Conservation (phyloP, 1,284 basidiomycete genomes). For the Ustilago loliicola region DNA sequence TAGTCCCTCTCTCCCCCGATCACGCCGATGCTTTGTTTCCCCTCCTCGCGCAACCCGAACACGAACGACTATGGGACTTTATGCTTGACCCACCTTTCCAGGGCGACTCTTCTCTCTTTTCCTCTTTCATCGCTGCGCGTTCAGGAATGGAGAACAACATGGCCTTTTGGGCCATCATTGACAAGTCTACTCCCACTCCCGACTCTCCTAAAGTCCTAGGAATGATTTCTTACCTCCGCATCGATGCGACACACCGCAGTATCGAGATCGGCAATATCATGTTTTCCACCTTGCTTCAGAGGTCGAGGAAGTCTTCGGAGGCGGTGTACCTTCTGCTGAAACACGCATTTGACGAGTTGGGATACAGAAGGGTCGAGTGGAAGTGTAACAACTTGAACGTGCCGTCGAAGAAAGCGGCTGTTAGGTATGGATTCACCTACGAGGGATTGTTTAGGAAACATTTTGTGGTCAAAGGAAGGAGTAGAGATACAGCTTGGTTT, state of each 20-base stretch:
- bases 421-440: conserved; percentile 52
- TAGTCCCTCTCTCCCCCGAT: conserved; percentile 18
- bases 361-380: conserved; percentile 59
- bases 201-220: conserved; percentile 21
- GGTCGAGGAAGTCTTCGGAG: conserved; percentile 52
- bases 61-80: conserved; percentile 45
- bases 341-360: conserved; percentile 44
- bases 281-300: conserved; percentile 45
- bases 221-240: conserved; percentile 37
- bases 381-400: conserved; percentile 58
- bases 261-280: conserved; percentile 60
- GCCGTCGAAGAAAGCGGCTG: conserved; percentile 52
- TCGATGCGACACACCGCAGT: conserved; percentile 33
- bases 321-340: conserved; percentile 42
- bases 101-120: conserved; percentile 24
- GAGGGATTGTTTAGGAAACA: conserved; percentile 58
- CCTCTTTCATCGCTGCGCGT: conserved; percentile 13
- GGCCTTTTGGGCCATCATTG: conserved; percentile 44
- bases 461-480: conserved; percentile 50
- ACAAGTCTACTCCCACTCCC: conserved; percentile 16
- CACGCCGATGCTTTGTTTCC: conserved; percentile 36
- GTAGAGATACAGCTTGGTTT: conserved; percentile 61
- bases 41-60: conserved; percentile 26
- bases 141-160: conserved; percentile 25
- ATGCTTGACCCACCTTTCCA: conserved; percentile 35